Evolutionary conservation across 257 asterid genomes (phyloP).

Genomic region (Salvia rosmarinus): DNA sequence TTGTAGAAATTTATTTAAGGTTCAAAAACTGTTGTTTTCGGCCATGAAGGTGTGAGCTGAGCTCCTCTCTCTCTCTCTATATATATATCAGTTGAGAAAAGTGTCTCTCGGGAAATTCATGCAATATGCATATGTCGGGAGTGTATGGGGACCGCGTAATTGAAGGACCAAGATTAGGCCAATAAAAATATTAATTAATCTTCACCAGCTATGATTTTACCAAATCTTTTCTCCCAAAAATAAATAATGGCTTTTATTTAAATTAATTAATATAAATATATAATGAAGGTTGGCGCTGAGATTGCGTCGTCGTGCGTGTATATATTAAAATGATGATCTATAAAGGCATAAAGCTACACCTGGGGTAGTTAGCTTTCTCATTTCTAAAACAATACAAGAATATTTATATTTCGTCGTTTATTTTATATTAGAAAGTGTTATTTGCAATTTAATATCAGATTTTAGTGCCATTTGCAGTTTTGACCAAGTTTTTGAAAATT

Average conservation of each 20-base stretch:
- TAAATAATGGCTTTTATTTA: no score
- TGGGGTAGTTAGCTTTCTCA: background rate
- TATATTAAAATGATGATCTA: background rate
- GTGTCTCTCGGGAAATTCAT: background rate
- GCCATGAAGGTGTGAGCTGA: background rate
- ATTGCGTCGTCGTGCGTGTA: background rate
- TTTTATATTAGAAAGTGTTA: background rate
- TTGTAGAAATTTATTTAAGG: background rate
- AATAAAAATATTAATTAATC: background rate
- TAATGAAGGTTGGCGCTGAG: background rate
- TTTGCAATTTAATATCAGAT: no score
- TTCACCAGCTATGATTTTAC: conserved; percentile 6
- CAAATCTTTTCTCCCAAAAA: background rate
- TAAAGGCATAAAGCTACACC: background rate
- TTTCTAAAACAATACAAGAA: background rate
- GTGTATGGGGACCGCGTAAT: conserved; percentile 7
- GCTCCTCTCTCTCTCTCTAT: conserved; percentile 7
- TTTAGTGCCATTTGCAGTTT: no score
- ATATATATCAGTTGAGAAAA: conserved; percentile 2
- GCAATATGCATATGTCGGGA: conserved; percentile 13
- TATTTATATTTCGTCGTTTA: background rate
- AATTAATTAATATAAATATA: background rate
- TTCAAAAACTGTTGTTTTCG: background rate
- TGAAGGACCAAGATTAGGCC: conserved; percentile 3
- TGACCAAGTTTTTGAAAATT: no score